A percentile compares a stretch with the other conserved stretches of the same genome.
These are phyloP conservation scores for Zhuliangozyma parablackwelliae DNA, from an alignment of 1,139 yeast genomes.

Conservation along the genomic window DNA sequence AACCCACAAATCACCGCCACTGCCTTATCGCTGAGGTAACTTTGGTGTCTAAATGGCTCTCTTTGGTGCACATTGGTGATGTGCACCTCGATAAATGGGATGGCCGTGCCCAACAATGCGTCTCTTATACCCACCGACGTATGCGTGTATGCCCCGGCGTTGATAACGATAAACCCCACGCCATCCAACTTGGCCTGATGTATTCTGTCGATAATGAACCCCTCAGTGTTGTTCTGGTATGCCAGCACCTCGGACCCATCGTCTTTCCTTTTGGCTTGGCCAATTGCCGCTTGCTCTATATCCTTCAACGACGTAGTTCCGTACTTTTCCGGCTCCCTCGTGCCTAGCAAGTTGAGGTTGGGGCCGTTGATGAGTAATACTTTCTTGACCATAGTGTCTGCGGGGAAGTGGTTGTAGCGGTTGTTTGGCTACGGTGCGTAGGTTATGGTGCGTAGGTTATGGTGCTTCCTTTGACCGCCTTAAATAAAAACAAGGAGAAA, in stretches of 20 bases:
- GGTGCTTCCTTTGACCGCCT: neutral
- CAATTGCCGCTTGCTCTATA: slow-evolving; percentile 35
- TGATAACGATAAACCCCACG: slow-evolving; percentile 39
- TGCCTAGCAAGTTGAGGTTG: slow-evolving; percentile 43
- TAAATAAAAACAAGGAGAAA: neutral
- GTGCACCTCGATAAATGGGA: slow-evolving; percentile 47
- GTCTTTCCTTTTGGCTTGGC: slow-evolving; percentile 29
- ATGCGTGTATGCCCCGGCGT: slow-evolving; percentile 51
- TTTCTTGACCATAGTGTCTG: slow-evolving; percentile 30
- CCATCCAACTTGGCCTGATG: slow-evolving; percentile 41
- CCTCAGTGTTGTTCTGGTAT: slow-evolving; percentile 45
- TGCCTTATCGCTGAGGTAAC: slow-evolving; percentile 45
- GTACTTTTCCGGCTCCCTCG: slow-evolving; percentile 48
- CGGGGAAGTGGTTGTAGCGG: too few species aligned
- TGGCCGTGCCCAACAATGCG: slow-evolving; percentile 43
- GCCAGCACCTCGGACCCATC: slow-evolving; percentile 27
- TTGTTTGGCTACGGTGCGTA: neutral
- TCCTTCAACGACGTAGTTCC: slow-evolving; percentile 42
- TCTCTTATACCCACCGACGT: slow-evolving; percentile 49
- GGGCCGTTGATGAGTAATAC: slow-evolving; percentile 46
- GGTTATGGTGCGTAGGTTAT: neutral
- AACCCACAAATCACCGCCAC: slow-evolving; percentile 45
- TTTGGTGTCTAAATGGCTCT: slow-evolving; percentile 48
- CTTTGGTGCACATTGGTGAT: slow-evolving; percentile 48
- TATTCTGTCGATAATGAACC: slow-evolving; percentile 42